phyloP scores from a whole-genome alignment of 2,329 filamentous ascomycete genomes.

The Xylaria arbuscula region DNA sequence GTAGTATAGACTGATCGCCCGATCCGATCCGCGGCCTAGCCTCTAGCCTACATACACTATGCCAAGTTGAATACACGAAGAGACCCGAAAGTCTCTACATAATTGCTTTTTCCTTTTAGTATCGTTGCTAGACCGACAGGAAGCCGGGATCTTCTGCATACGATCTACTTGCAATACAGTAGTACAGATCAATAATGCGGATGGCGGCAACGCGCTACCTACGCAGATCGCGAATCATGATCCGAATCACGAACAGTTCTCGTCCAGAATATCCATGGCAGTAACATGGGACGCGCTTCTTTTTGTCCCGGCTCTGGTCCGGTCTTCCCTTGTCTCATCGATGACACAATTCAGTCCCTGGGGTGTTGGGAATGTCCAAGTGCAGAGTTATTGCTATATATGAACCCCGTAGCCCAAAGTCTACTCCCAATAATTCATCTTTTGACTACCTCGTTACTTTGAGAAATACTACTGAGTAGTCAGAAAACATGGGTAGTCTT shows the following conservation, averaged over 20 bases:
- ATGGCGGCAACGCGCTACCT: constrained; percentile 1
- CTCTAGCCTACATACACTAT: neutral
- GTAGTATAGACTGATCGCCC: neutral
- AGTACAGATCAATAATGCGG: neutral
- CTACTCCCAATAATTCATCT: no score
- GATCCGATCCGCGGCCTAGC: neutral
- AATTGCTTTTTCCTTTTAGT: constrained; percentile 1
- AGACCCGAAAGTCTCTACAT: neutral
- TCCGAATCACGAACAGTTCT: neutral
- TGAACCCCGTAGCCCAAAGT: neutral
- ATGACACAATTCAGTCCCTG: neutral
- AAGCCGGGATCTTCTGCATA: neutral
- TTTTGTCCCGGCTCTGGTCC: neutral
- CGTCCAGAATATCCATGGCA: neutral
- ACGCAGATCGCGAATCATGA: constrained; percentile 8
- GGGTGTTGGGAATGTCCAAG: neutral
- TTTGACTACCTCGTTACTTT: neutral
- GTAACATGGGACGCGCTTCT: no score
- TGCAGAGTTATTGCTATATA: constrained; percentile 4
- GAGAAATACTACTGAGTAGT: neutral
- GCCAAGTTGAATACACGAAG: no score
- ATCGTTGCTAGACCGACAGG: neutral
- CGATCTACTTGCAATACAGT: neutral
- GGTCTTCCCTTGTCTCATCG: neutral
- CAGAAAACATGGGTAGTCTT: constrained; percentile 19